phyloP scores from a whole-genome alignment of 805 yeast species.

The Zygosaccharomyces bisporus region DNA sequence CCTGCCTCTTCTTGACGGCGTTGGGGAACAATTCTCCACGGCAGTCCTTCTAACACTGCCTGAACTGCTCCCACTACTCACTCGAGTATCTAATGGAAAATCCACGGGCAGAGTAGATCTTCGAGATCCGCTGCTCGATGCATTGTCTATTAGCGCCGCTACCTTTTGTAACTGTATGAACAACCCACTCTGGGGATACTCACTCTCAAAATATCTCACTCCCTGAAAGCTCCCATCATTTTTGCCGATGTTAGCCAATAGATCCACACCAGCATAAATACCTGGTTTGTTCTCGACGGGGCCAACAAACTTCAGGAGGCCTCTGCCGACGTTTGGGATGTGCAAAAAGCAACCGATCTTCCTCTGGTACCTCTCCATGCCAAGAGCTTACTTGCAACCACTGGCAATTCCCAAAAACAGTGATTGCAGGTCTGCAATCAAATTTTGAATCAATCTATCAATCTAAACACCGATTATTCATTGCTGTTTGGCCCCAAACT shows the following conservation, averaged over 20 bases:
- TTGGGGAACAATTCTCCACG: slow-evolving; percentile 14
- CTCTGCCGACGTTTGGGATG: slow-evolving; percentile 69
- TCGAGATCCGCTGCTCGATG: slow-evolving; percentile 5
- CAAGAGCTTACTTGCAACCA: not conserved
- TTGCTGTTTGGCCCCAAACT: slow-evolving; percentile 1
- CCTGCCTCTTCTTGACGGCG: slow-evolving; percentile 11
- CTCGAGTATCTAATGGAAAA: slow-evolving; percentile 7
- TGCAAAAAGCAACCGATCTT: slow-evolving; percentile 36
- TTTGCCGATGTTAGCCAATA: slow-evolving; percentile 68
- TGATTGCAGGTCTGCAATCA: not conserved
- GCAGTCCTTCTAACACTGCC: slow-evolving; percentile 16
- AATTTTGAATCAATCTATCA: not conserved
- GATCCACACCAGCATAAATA: slow-evolving; percentile 81
- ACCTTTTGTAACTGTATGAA: slow-evolving; percentile 59
- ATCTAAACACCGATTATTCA: not conserved
- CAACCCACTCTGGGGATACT: slow-evolving; percentile 63
- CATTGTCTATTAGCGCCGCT: slow-evolving; percentile 25
- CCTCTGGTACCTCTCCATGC: slow-evolving; percentile 20
- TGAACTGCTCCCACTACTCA: slow-evolving; percentile 19
- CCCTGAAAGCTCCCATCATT: slow-evolving; percentile 85
- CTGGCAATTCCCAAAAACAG: not conserved
- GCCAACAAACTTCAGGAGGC: slow-evolving; percentile 68
- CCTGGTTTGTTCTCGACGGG: slow-evolving; percentile 69
- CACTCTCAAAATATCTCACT: slow-evolving; percentile 60
- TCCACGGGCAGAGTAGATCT: not conserved